Percentiles rank a stretch among this genome's conserved stretches.
Evolutionary conservation across 306 rosid genomes (phyloP).

Genomic region (Vicia sativa): DNA sequence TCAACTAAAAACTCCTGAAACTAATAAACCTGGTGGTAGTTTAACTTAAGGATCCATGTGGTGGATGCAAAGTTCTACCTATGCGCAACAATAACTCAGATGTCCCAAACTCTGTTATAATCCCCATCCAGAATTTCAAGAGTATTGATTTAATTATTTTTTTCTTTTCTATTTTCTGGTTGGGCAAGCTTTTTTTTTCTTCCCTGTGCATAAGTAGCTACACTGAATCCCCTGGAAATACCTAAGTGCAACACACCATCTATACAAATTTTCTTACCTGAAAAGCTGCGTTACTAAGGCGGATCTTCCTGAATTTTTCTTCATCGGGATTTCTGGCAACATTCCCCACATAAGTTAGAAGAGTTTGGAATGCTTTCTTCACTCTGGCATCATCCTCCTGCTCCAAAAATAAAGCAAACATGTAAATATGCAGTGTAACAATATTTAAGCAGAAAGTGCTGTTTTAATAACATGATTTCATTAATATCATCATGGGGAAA

Average conservation of each 20-base stretch:
- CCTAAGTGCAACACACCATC: background rate
- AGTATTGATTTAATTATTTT: background rate
- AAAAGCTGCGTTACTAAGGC: conserved; percentile 68
- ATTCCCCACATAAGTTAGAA: conserved; percentile 72
- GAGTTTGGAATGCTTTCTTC: conserved; percentile 75
- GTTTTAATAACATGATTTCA: conserved; percentile 7
- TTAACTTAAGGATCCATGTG: background rate
- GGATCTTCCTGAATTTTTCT: conserved; percentile 82
- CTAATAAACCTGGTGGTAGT: background rate
- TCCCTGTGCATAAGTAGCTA: background rate
- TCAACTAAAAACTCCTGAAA: background rate
- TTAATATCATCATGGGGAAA: background rate
- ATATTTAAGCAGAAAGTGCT: conserved; percentile 2
- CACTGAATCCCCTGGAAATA: conserved; percentile 12
- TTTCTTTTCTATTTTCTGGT: background rate
- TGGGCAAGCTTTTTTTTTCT: background rate
- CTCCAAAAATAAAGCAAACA: conserved; percentile 33
- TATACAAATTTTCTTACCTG: conserved; percentile 53
- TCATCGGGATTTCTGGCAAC: conserved; percentile 80
- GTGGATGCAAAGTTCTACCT: conserved; percentile 18
- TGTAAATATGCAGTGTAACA: background rate
- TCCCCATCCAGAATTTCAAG: background rate
- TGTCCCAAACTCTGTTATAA: background rate
- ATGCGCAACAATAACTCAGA: conserved; percentile 11
- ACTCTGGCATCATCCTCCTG: conserved; percentile 80